Evolutionary conservation across 805 yeast species (phyloP).

Genomic region (Candida vartiovaarae): DNA sequence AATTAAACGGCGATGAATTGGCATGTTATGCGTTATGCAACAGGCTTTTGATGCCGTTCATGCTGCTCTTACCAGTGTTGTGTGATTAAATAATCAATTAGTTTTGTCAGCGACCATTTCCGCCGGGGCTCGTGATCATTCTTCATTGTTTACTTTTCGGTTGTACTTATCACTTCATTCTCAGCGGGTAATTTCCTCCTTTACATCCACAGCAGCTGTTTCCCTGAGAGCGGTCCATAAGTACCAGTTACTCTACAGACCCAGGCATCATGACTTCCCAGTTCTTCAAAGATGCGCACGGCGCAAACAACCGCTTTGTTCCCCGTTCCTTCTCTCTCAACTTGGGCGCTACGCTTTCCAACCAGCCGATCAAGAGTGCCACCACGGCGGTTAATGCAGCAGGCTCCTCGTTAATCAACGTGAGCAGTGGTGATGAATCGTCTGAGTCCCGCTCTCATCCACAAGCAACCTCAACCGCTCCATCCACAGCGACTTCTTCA

Average conservation of each 20-base stretch:
- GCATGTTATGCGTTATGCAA: too few species aligned
- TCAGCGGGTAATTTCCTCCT: background rate
- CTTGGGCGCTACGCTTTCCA: conserved; percentile 6
- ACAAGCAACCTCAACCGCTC: conserved; percentile 8
- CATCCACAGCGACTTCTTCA: conserved; percentile 6
- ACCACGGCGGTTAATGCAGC: background rate
- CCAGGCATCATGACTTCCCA: conserved; percentile 14
- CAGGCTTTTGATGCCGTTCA: background rate
- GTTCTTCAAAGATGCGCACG: conserved; percentile 21
- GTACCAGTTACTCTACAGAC: too few species aligned
- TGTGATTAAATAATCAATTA: too few species aligned
- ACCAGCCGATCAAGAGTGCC: background rate
- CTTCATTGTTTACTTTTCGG: background rate
- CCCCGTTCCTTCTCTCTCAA: conserved; percentile 19
- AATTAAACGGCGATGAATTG: too few species aligned
- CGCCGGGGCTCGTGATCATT: background rate
- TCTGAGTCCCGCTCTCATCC: conserved; percentile 1
- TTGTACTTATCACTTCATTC: too few species aligned
- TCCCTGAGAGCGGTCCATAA: too few species aligned
- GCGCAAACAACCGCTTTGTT: conserved; percentile 16
- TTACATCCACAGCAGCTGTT: background rate
- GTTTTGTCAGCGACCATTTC: too few species aligned
- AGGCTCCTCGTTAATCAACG: background rate
- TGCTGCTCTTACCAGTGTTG: background rate
- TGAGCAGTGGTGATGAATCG: conserved; percentile 2